These are phyloP conservation scores for Rubia balearica DNA, from an alignment of 305 asterid genomes.

Conservation along the genomic window DNA sequence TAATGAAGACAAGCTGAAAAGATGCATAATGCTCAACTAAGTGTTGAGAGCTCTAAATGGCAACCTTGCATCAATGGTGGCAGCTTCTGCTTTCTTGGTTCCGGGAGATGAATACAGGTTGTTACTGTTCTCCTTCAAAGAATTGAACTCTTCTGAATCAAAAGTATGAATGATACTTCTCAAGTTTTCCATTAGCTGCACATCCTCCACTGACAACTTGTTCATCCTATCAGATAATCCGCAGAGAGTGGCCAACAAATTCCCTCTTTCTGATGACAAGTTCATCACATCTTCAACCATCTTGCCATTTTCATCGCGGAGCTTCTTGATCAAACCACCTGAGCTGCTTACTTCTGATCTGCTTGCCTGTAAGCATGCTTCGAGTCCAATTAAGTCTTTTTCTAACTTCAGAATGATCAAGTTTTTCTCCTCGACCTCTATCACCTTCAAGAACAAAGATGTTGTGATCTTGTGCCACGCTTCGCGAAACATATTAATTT, in stretches of 20 bases:
- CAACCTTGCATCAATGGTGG: constrained; percentile 43
- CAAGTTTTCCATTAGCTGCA: constrained; percentile 43
- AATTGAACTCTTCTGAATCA: constrained; percentile 31
- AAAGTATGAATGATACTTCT: constrained; percentile 36
- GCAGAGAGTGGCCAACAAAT: constrained; percentile 28
- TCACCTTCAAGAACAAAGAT: constrained; percentile 46
- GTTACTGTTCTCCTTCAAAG: constrained; percentile 48
- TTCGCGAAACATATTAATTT: constrained; percentile 34
- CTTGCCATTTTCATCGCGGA: constrained; percentile 21
- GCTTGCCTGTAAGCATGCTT: constrained; percentile 28
- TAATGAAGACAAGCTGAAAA: background rate
- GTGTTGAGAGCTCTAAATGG: constrained; percentile 67
- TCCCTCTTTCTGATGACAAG: constrained; percentile 32
- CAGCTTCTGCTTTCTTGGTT: constrained; percentile 45
- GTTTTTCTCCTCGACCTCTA: constrained; percentile 54
- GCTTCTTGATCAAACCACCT: constrained; percentile 21
- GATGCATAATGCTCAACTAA: constrained; percentile 10
- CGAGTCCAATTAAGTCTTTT: constrained; percentile 33
- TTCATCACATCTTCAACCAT: constrained; percentile 17
- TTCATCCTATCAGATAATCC: constrained; percentile 37
- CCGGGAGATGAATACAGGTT: constrained; percentile 25
- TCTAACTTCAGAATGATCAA: constrained; percentile 46
- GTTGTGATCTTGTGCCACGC: constrained; percentile 57
- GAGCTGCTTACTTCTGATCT: constrained; percentile 19
- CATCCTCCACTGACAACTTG: constrained; percentile 35